Conservation (phyloP, 805 yeast genomes). For the Cyberlindnera japonica region DNA sequence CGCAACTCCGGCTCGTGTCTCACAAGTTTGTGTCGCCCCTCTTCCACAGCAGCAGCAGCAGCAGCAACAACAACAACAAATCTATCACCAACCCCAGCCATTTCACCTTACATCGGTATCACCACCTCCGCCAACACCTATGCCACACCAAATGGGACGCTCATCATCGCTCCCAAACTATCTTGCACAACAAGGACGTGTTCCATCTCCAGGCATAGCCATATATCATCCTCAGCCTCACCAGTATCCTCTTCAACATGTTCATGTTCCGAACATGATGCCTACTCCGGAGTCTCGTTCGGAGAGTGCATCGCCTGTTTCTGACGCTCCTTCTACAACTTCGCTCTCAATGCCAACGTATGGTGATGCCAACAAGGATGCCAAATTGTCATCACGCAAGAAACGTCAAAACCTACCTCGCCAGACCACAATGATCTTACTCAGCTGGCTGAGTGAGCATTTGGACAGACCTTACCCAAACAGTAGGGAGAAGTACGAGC, state of each 20-base stretch:
- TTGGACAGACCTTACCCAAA: constrained; percentile 82
- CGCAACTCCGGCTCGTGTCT: not conserved
- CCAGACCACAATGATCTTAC: constrained; percentile 64
- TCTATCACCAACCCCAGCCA: too few relatives aligned
- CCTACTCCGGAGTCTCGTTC: constrained; percentile 20
- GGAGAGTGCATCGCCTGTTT: constrained; percentile 9
- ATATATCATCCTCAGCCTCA: constrained; percentile 7
- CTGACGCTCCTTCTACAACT: not conserved
- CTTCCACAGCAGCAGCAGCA: not conserved
- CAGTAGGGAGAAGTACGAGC: constrained; percentile 66
- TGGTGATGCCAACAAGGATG: constrained; percentile 7
- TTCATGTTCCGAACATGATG: constrained; percentile 4
- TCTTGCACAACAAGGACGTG: constrained; percentile 9
- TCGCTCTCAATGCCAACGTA: not conserved
- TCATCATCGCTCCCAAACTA: constrained; percentile 12
- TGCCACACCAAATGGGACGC: constrained; percentile 7
- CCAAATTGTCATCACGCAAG: constrained; percentile 24
- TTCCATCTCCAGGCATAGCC: constrained; percentile 5
- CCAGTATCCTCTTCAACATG: constrained; percentile 5
- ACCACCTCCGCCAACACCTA: constrained; percentile 1
- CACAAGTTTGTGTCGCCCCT: not conserved
- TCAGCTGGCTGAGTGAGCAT: constrained; percentile 72
- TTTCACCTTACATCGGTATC: not conserved
- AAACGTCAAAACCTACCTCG: constrained; percentile 76
- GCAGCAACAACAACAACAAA: too few relatives aligned